These are phyloP conservation scores for Arachis stenosperma DNA, from an alignment of 306 rosid genomes.

Conservation along the genomic window DNA sequence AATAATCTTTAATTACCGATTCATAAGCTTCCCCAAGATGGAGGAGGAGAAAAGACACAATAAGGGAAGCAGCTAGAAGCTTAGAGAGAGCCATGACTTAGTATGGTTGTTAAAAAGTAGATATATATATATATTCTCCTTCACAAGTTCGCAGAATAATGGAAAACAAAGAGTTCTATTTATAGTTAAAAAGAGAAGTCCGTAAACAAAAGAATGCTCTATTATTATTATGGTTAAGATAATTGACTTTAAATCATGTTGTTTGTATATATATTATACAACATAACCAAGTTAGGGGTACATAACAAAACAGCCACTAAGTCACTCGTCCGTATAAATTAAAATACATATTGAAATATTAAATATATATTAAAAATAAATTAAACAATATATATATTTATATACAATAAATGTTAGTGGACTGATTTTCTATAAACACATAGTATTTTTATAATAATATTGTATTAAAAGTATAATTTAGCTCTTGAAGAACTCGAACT, in stretches of 20 bases:
- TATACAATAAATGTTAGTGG: no score
- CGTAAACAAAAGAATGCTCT: neutral
- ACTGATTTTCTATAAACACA: no score
- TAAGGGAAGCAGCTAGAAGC: slow-evolving; percentile 48
- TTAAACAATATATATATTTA: no score
- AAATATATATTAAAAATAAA: no score
- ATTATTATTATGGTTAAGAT: neutral
- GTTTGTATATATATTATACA: no score
- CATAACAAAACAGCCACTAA: no score
- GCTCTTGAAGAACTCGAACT: no score
- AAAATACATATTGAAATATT: no score
- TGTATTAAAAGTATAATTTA: no score
- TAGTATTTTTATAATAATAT: no score
- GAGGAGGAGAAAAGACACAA: slow-evolving; percentile 50
- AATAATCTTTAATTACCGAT: slow-evolving; percentile 31
- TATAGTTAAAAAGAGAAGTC: neutral
- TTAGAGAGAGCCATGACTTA: slow-evolving; percentile 56
- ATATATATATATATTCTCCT: neutral
- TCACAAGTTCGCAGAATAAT: neutral
- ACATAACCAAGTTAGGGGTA: no score
- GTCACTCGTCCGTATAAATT: no score
- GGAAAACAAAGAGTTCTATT: neutral
- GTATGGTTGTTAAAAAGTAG: neutral
- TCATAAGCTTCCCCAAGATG: slow-evolving; percentile 45
- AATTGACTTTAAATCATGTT: neutral